Base-by-base conservation (phyloP, 139 green algal species). In the Tetradesmus lagerheimii region DNA sequence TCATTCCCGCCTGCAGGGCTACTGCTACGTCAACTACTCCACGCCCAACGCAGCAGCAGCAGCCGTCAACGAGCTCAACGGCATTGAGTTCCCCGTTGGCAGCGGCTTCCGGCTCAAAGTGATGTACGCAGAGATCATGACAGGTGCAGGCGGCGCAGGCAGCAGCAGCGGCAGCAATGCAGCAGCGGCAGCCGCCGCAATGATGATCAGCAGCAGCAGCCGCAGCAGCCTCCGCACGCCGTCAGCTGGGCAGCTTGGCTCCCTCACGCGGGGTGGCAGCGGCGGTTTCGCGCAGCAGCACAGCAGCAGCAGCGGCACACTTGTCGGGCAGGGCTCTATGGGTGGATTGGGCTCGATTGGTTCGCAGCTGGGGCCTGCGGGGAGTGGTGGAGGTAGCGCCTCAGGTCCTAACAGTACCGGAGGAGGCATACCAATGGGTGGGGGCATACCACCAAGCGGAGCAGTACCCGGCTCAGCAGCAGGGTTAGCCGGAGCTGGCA, bases 1-100 rank as follows among this genome's bases (percentile, higher is more conserved):
- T 50, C 47, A 18, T 5, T 5, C 4, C 35, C 62, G n/a, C 39
- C 53, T 31, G 25, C 90, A 98, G 96, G 97, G 97, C 43, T 99
- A 98, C 93, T 94, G 91, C 90, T 99, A 98, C 89, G 95, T 99
- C 47, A 97, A 97, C 88, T 99, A 98, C 93, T 94, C 91, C n/a
- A 96, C 93, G 15, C 92, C 92, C 8, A 95, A 96, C 47, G 92
- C 93, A 2, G 97, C 97, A 2, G 92, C 92, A 2, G 90, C 94
- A 8, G 97, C 96, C 6, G 89, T 98, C 80, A 89, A 93, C 41
- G 92, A 96, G 43, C 94, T 98, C 29, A 97, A 99, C 90, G 96
- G 96, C 74, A 94, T 96, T 8, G 97, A 99, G 91, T 98, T 97
- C 91, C 97, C 97, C 1, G 92, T 94, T 0, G 90, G 93, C 80